A percentile compares a stretch with the other conserved stretches of the same genome.
phyloP scores from a whole-genome alignment of 139 green algal species.

The Zygnema circumcarinatum region DNA sequence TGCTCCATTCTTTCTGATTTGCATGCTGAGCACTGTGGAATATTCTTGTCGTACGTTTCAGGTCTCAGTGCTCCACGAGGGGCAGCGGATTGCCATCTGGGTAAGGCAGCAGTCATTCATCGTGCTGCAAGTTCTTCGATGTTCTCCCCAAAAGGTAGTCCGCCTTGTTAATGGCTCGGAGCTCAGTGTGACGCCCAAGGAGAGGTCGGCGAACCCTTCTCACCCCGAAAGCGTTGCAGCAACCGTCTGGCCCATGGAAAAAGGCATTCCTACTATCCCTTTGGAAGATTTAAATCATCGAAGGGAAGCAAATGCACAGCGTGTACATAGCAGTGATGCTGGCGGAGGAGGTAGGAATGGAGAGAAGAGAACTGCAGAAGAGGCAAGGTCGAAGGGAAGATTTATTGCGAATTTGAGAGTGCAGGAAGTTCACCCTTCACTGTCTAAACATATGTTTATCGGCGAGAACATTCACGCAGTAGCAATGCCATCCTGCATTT shows the following conservation, averaged over 20 bases:
- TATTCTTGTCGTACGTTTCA: constrained; percentile 47
- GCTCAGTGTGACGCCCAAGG: constrained; percentile 77
- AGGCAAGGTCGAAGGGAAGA: neutral
- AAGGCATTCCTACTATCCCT: neutral
- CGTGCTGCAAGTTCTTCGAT: neutral
- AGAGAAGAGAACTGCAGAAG: neutral
- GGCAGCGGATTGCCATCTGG: constrained; percentile 78
- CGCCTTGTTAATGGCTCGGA: constrained; percentile 72
- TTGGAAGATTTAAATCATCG: neutral
- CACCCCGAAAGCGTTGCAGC: neutral
- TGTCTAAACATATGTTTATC: neutral
- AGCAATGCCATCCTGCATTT: neutral
- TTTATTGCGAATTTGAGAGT: constrained; percentile 11
- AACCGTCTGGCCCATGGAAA: neutral
- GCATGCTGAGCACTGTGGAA: too few species aligned
- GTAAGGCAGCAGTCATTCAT: constrained; percentile 52
- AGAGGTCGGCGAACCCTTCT: neutral
- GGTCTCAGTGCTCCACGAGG: constrained; percentile 72
- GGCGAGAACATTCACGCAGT: neutral
- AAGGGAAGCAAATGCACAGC: neutral
- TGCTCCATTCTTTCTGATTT: too few species aligned
- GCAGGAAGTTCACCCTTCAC: neutral
- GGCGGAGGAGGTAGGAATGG: neutral
- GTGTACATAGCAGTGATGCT: neutral
- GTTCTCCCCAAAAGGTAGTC: constrained; percentile 59